A percentile compares a stretch with the other conserved stretches of the same genome.
phyloP scores from a whole-genome alignment of 495 filamentous ascomycete genomes.

The Aspergillus cavernicola region DNA sequence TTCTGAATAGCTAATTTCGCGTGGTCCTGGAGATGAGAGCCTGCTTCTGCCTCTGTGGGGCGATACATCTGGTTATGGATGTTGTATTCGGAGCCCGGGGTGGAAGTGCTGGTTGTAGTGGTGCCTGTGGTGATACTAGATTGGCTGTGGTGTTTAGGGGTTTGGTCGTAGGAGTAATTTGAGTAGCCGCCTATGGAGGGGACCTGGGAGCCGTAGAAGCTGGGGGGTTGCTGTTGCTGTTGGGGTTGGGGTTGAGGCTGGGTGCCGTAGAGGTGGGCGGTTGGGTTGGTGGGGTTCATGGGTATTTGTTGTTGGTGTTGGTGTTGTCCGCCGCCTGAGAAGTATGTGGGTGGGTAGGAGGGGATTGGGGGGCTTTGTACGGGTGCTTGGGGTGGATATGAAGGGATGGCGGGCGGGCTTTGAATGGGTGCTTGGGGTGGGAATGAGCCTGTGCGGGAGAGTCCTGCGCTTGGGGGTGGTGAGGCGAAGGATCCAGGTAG shows the following conservation, averaged over 20 bases:
- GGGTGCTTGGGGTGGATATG: slow-evolving; percentile 33
- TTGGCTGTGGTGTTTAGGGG: slow-evolving; percentile 29
- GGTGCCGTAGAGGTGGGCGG: slow-evolving; percentile 36
- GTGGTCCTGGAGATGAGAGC: slow-evolving; percentile 38
- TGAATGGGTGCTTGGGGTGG: slow-evolving; percentile 21
- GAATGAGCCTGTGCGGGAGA: slow-evolving; percentile 27
- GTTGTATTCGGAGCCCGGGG: slow-evolving; percentile 49
- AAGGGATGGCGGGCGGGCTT: slow-evolving; percentile 27
- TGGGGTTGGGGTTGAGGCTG: slow-evolving; percentile 19
- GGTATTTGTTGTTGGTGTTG: neutral
- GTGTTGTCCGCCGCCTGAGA: slow-evolving; percentile 18
- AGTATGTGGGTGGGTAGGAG: neutral
- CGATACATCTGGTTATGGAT: slow-evolving; percentile 76
- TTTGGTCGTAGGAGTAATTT: slow-evolving; percentile 50
- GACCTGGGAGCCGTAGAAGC: slow-evolving; percentile 17
- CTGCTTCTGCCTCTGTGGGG: slow-evolving; percentile 63
- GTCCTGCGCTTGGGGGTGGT: slow-evolving; percentile 35
- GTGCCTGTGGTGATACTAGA: neutral
- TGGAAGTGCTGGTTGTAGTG: slow-evolving; percentile 22
- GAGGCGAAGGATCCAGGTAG: slow-evolving; percentile 31
- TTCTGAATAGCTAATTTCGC: slow-evolving; percentile 52
- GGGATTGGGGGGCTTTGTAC: slow-evolving; percentile 4
- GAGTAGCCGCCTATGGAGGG: slow-evolving; percentile 49
- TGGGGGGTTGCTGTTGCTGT: slow-evolving; percentile 10
- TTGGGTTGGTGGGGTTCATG: slow-evolving; percentile 29